Evolutionary conservation across 768 basidiomycete genomes (phyloP), one percentile per base, ranked within the genome.

Genomic region (Pisolithus microcarpus): DNA sequence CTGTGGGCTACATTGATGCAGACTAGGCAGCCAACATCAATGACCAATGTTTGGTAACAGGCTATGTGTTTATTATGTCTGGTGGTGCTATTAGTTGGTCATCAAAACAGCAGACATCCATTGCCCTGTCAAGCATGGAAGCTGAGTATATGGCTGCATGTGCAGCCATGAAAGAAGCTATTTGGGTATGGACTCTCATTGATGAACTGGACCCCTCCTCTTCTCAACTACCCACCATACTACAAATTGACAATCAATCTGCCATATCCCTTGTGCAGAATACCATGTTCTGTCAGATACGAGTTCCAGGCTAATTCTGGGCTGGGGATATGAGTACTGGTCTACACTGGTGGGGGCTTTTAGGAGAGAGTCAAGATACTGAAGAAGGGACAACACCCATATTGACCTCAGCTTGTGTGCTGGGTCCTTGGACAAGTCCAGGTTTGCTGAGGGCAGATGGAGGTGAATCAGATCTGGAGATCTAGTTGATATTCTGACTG

Each of bases 81-180:
- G n/a, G n/a, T n/a, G n/a, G n/a, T n/a, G n/a, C n/a, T 62, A 59
- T 78, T 7, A 55, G 63, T 2, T 79, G 77, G 75, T 18, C 13
- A 9, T 51, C 21, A 3, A 36, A 46, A 11, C 40, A 45, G 16
- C 44, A 51, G 8, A 18, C 46, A 8, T 45, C 43, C 4, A 55
- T 65, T n/a, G 56, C 65, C 7, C 53, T 62, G 1, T 69, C 68
- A 1, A 64, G 63, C 2, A 56, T 58, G 8, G 71, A 77, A 56
- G 70, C 75, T 3, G 75, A 79, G 56, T 76, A 77, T 53, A 70
- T 75, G 39, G 72, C 75, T 3, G 62, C 18, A 30, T 30, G 28
- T 59, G 69, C 5, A 44, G 53, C 24, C 39, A 56, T 23, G 54
- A 70, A 51, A 15, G 50, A 51, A 45, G 53, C 52, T 1, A 38